Evolutionary conservation across 2,329 filamentous ascomycete genomes (phyloP).

Genomic region (Colletotrichum limetticola): DNA sequence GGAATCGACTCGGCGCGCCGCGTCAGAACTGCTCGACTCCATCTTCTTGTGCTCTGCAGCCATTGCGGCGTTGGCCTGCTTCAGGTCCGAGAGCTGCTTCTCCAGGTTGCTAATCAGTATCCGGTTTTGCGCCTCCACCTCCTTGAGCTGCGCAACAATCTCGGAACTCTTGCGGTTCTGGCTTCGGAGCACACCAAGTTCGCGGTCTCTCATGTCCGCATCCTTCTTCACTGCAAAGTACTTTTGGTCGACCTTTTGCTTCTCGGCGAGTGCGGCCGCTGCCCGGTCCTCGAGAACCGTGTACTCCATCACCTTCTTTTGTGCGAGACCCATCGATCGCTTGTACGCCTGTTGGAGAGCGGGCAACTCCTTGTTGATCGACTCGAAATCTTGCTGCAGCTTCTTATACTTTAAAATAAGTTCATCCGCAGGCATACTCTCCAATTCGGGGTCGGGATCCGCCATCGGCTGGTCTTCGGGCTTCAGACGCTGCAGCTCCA

Average conservation of each 20-base stretch:
- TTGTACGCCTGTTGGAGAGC: slow-evolving; percentile 93
- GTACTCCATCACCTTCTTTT: slow-evolving; percentile 87
- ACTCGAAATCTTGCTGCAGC: slow-evolving; percentile 81
- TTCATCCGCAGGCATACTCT: slow-evolving; percentile 74
- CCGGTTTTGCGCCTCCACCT: slow-evolving; percentile 82
- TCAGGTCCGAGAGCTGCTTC: slow-evolving; percentile 87
- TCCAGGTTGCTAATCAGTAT: slow-evolving; percentile 85
- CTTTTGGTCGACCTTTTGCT: slow-evolving; percentile 96
- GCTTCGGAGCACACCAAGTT: slow-evolving; percentile 80
- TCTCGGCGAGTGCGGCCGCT: slow-evolving; percentile 81
- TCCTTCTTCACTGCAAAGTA: slow-evolving; percentile 97
- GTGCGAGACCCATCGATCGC: slow-evolving; percentile 84
- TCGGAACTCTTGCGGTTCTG: slow-evolving; percentile 93
- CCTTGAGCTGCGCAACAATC: slow-evolving; percentile 93
- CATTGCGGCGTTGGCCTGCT: slow-evolving; percentile 79
- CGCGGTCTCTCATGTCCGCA: slow-evolving; percentile 84
- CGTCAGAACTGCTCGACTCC: slow-evolving; percentile 78
- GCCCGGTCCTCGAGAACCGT: slow-evolving; percentile 81
- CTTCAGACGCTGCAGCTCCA: slow-evolving; percentile 79
- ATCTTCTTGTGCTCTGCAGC: slow-evolving; percentile 78
- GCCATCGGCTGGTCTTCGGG: slow-evolving; percentile 60
- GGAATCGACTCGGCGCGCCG: slow-evolving; percentile 74
- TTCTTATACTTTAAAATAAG: slow-evolving; percentile 78
- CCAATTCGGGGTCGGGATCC: slow-evolving; percentile 59
- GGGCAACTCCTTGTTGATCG: slow-evolving; percentile 87